Base-by-base conservation (phyloP, 1,284 basidiomycete genomes). In the Sanghuangporus baumii region DNA sequence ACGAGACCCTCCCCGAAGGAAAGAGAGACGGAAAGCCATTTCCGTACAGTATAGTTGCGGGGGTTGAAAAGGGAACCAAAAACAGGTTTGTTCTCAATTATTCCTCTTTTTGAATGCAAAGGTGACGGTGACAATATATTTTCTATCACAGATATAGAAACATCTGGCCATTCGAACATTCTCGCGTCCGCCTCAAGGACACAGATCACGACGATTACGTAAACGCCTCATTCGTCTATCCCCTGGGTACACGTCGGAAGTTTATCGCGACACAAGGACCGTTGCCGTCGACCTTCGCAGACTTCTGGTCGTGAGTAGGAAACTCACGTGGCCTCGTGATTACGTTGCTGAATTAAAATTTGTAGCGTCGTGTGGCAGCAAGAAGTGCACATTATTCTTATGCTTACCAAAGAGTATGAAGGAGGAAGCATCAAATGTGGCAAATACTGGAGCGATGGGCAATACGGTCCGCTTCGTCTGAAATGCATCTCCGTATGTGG, bases 241-340 rank as follows among this genome's bases (percentile, higher is more conserved):
- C 93, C 1, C 76, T 91, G 55, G 88, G 90, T 1, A 94, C 93
- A 1, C 80, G 75, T 34, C 83, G 86, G 71, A 83, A 87, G 43
- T 98, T 96, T 72, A 98, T 99, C 66, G 96, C 96, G 1, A 98
- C 96, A 1, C 96, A 99, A 74, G 96, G 96, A 0, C 96, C 96
- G 1, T 76, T 99, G 36, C 90, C 92, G 6, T 85, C 90, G 23
- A 98, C 96, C 0, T 97, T 89, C 72, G 79, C 81, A 7, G 94
- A 98, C 71, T 99, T 99, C 70, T 99, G 96, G 96, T 92, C 89
- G 96, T 94, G 71, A 78, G 91, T 85, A 50, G 14, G 36, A 31
- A 47, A n/a, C 36, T 61, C 26, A 31, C 46, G 8, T 52, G 36
- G 20, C 20, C 54, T 16, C 37, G 20, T 58, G 36, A 57, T 51